Base-by-base conservation (phyloP, 371 early-diverging fungal genomes). In the Rhizopus sp. region DNA sequence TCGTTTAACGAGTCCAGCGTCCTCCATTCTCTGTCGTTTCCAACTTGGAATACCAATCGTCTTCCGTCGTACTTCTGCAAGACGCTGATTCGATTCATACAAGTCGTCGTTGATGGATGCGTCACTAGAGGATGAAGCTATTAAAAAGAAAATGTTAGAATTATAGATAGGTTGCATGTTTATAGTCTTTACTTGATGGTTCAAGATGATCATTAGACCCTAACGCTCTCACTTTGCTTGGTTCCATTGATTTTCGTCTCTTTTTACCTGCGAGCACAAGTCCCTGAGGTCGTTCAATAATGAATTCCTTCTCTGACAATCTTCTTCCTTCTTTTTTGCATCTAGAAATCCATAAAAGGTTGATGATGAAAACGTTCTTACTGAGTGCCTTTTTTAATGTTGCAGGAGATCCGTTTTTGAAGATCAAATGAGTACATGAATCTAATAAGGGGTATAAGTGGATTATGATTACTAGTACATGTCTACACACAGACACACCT, bases 171-270 rank as follows among this genome's bases (percentile, higher is more conserved):
- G 10, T 8, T 39, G 39, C 15, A 12, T n/a, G 12, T 32, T 10
- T n/a, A 6, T 32, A 5, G 23, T 2, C 23, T 29, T 56, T 57
- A 66, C 66, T 30, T 57, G 55, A 49, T 4, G 56, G 30, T 29
- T 65, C 46, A 15, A 56, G 16, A 23, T 17, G 41, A 40, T 52
- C 13, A 37, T 37, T 13, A 13, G 45, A 29, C 12, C 41, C 53
- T 15, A 77, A 54, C 7, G 77, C 72, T 51, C 57, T 62, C 17
- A 77, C 74, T 61, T 64, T 69, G 13, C 74, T 67, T 9, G 78
- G 78, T 29, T 77, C 78, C 78, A 77, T 77, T 1, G 78, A 77
- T 54, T 74, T 77, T 3, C 77, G 64, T 49, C 72, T 46, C 12
- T 67, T 69, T 32, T 60, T 72, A 0, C 62, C 60, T 37, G 72